A percentile compares a stretch with the other conserved stretches of the same genome.
These are phyloP conservation scores for Sugiyamaella mastotermitis DNA, from an alignment of 805 yeast species.

Conservation along the genomic window DNA sequence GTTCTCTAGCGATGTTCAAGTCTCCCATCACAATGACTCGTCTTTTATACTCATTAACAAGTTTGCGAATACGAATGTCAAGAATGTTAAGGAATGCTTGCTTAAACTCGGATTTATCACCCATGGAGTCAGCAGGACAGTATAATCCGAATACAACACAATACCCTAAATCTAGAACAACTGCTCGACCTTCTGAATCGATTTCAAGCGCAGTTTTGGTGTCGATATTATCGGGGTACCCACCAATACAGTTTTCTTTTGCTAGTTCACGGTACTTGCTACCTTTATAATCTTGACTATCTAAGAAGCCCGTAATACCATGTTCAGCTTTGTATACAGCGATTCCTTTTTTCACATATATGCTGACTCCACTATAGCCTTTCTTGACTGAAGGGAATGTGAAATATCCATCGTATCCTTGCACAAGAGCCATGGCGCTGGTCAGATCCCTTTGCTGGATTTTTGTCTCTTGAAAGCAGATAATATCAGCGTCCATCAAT, in stretches of 20 bases:
- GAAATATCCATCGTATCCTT: constrained; percentile 58
- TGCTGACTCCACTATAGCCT: constrained; percentile 91
- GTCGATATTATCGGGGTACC: constrained; percentile 47
- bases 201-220: constrained; percentile 38
- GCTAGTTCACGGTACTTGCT: neutral
- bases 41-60: constrained; percentile 51
- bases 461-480: constrained; percentile 86
- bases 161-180: constrained; percentile 58
- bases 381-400: constrained; percentile 61
- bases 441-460: constrained; percentile 47
- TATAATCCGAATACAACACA: constrained; percentile 51
- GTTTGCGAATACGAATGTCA: constrained; percentile 53
- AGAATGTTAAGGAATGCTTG: constrained; percentile 51
- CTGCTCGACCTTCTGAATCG: constrained; percentile 82
- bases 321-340: constrained; percentile 75
- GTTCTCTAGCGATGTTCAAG: constrained; percentile 71
- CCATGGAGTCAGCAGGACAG: constrained; percentile 87
- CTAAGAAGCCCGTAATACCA: constrained; percentile 73
- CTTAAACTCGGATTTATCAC: constrained; percentile 47
- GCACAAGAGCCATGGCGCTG: constrained; percentile 43
- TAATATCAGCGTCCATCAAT: constrained; percentile 59
- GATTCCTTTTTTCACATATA: constrained; percentile 53
- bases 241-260: constrained; percentile 50
- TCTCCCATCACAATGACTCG: constrained; percentile 82
- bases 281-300: constrained; percentile 14